Conservation (phyloP, 2,329 filamentous ascomycete species). For the Penicillium sp. region DNA sequence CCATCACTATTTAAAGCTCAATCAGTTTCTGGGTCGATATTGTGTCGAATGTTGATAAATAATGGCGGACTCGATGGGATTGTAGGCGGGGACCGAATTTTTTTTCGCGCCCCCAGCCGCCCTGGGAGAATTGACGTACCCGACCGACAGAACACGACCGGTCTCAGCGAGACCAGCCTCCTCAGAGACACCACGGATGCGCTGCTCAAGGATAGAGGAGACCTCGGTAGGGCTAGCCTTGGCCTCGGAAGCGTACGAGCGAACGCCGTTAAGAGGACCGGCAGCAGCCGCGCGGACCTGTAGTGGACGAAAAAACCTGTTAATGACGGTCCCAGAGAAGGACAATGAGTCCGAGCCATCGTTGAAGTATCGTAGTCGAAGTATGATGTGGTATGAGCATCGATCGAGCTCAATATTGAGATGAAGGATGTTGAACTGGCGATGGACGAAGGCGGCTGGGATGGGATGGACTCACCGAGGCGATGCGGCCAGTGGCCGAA, state of each 20-base stretch:
- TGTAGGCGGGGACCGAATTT: constrained; percentile 31
- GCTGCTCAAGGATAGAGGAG: constrained; percentile 98
- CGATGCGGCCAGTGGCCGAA: constrained; percentile 87
- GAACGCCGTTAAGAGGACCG: constrained; percentile 70
- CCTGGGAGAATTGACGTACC: constrained; percentile 63
- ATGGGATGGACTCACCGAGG: constrained; percentile 76
- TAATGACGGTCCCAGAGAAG: constrained; percentile 50
- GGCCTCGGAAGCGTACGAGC: constrained; percentile 86
- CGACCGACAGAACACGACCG: constrained; percentile 96
- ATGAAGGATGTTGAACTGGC: constrained; percentile 32
- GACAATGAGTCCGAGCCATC: constrained; percentile 22
- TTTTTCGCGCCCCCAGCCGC: constrained; percentile 22
- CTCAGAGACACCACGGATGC: constrained; percentile 97
- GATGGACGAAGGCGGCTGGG: constrained; percentile 43
- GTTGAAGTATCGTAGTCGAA: constrained; percentile 23
- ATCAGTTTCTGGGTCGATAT: constrained; percentile 17
- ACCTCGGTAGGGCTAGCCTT: constrained; percentile 98
- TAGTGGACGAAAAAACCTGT: constrained; percentile 42
- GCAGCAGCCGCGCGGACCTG: constrained; percentile 86
- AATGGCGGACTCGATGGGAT: constrained; percentile 28
- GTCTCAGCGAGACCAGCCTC: constrained; percentile 96
- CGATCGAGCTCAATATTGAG: constrained; percentile 34
- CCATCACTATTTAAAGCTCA: constrained; percentile 71
- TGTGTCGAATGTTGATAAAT: constrained; percentile 10
- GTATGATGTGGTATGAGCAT: constrained; percentile 25